Evolutionary conservation across 2,329 filamentous ascomycete genomes (phyloP).

Genomic region (Macroventuria anomochaeta): DNA sequence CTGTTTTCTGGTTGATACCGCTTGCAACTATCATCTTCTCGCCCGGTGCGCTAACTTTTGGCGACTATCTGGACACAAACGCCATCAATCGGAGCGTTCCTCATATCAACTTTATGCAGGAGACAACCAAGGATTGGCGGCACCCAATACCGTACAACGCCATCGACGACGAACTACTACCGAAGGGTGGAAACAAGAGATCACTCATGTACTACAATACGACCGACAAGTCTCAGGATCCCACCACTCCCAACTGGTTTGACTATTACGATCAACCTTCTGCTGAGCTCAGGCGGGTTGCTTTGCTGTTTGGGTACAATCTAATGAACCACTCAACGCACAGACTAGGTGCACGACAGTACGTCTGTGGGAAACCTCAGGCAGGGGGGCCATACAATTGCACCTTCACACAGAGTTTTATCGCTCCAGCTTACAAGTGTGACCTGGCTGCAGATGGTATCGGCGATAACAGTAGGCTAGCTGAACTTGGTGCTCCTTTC

Average conservation of each 20-base stretch:
- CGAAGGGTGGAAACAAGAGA: conserved; percentile 31
- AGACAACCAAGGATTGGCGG: conserved; percentile 45
- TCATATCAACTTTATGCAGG: conserved; percentile 37
- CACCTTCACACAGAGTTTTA: conserved; percentile 40
- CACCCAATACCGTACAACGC: conserved; percentile 24
- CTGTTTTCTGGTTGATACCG: conserved; percentile 46
- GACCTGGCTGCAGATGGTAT: conserved; percentile 33
- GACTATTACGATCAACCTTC: conserved; percentile 49
- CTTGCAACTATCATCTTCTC: conserved; percentile 49
- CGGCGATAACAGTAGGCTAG: conserved; percentile 27
- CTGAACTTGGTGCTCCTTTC: conserved; percentile 40
- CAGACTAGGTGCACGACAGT: conserved; percentile 39
- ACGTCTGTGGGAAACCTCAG: conserved; percentile 39
- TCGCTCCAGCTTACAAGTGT: conserved; percentile 44
- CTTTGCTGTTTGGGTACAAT: conserved; percentile 41
- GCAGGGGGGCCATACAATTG: conserved; percentile 41
- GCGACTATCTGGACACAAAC: conserved; percentile 28
- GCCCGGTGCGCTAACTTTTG: conserved; percentile 48
- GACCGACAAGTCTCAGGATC: conserved; percentile 28
- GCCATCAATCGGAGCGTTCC: conserved; percentile 28
- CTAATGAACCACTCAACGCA: conserved; percentile 35
- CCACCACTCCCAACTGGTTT: conserved; percentile 30
- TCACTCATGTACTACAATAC: conserved; percentile 47
- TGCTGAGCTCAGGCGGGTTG: conserved; percentile 35
- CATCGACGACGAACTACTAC: conserved; percentile 21